Evolutionary conservation across 2,329 filamentous ascomycete species (phyloP), one percentile per base, ranked within the genome.

Genomic region (Aspergillus ustus): DNA sequence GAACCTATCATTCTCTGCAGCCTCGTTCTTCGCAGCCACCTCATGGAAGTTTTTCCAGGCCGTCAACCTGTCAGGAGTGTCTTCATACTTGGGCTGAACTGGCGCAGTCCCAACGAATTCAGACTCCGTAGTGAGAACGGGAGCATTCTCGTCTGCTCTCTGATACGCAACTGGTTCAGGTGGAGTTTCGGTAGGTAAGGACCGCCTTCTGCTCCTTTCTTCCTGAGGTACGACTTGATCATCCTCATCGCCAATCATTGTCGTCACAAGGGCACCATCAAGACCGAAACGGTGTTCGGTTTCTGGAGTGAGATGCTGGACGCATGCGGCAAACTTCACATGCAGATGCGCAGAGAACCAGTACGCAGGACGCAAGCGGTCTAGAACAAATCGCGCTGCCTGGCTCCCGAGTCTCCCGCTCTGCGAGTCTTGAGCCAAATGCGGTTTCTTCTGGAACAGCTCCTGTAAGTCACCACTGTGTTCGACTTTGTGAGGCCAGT

Each of bases 341-440:
- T 99, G 95, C 79, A 98, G 78, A 77, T 99, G 95, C 2, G 93
- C 95, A 43, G 91, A 90, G 74, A 98, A 97, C 95, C 95, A 99
- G 74, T 92, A 90, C 0, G 85, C 84, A 9, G 95, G 95, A 56
- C 92, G 84, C 56, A 99, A 77, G 31, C 91, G 85, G 72, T 97
- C 89, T 77, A 98, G 85, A 20, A 97, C 88, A 67, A 90, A 87
- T 71, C 86, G 87, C 0, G 93, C 93, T 0, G 94, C 94, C 34
- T 86, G 80, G 69, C 87, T 98, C 0, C 95, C 95, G 22, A 99
- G 80, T 8, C 82, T 88, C 0, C 92, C 92, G 43, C 88, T 86
- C 52, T 82, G 80, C 1, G 92, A 93, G 75, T 99, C 95, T 53
- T 85, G 78, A 66, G 87, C 83, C 66, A 98, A 95, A 69, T 87